Evolutionary conservation across 768 basidiomycete genomes (phyloP), one percentile per base, ranked within the genome.

Genomic region (Pleurotus cornucopiae): DNA sequence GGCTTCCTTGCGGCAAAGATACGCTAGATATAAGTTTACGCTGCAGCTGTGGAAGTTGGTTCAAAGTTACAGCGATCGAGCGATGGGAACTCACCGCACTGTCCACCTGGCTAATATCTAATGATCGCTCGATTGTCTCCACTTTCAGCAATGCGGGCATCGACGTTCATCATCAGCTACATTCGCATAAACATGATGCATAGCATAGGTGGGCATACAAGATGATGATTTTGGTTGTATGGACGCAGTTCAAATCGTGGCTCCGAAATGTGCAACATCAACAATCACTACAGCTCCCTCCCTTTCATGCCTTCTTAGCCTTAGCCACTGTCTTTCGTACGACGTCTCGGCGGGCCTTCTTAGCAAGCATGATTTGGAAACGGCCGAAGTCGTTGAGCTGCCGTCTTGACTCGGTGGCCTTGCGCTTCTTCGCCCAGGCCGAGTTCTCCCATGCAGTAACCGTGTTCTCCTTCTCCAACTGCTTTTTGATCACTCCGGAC

Each of bases 361-460:
- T 97, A 59, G 83, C 82, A 64, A 97, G 66, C 84, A 91, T 85
- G 58, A 95, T 84, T 64, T 81, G 72, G 78, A 98, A 98, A 55
- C 95, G 85, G 58, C 85, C 91, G 71, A 98, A 98, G 77, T 99
- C 96, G 73, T 84, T 88, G 57, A 92, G 68, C 67, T 79, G 76
- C 72, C 87, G 80, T 67, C 94, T 82, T 71, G 81, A 83, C 74
- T 87, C 79, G 54, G 82, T 70, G 11, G 91, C 87, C 43, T 80
- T 81, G 49, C 91, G 84, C 77, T 85, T 93, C 78, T 91, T 84
- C 57, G 93, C 92, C 95, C 94, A 98, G 4, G 79, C 64, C 18
- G 89, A 89, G 66, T 81, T 83, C 59, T 88, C 85, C 96, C 97
- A 98, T 80, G 94, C 94, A 70, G 83, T 85, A 48, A 88, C 75